phyloP scores from a whole-genome alignment of 1,284 basidiomycete genomes.

The Rhodotorula sp. region DNA sequence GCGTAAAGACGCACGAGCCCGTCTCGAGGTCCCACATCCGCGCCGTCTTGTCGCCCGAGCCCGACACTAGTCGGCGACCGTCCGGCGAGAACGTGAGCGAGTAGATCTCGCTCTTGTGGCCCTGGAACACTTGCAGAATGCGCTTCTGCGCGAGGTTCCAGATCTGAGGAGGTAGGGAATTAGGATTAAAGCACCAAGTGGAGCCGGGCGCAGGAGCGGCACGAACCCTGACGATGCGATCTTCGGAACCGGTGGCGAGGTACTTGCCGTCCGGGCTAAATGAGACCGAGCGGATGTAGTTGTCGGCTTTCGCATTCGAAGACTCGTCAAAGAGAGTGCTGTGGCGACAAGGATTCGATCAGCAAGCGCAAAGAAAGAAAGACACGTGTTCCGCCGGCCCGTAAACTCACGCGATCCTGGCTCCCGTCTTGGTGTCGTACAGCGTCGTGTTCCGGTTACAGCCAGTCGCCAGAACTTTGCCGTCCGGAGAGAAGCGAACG shows the following conservation, averaged over 20 bases:
- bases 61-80: slow-evolving; percentile 78
- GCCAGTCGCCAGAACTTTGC: slow-evolving; percentile 82
- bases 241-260: slow-evolving; percentile 79
- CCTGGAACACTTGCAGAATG: slow-evolving; percentile 71
- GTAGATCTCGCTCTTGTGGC: slow-evolving; percentile 87
- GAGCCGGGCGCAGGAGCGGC: not conserved
- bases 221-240: slow-evolving; percentile 73
- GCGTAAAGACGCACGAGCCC: slow-evolving; percentile 56
- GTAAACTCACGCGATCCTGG: slow-evolving; percentile 66
- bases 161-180: slow-evolving; percentile 56
- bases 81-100: slow-evolving; percentile 81
- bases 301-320: slow-evolving; percentile 60
- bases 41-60: slow-evolving; percentile 85
- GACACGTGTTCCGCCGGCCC: not conserved
- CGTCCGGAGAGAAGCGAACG: slow-evolving; percentile 84
- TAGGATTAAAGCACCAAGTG: not conserved
- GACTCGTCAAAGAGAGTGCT: slow-evolving; percentile 69
- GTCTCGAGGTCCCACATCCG: slow-evolving; percentile 79
- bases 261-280: slow-evolving; percentile 79
- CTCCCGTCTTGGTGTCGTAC: slow-evolving; percentile 80
- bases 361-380: not conserved
- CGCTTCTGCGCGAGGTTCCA: slow-evolving; percentile 79
- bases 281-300: slow-evolving; percentile 79
- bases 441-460: slow-evolving; percentile 89
- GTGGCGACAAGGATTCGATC: not conserved